phyloP scores from a whole-genome alignment of 495 filamentous ascomycete genomes.

The Astrocystis sublimbata region DNA sequence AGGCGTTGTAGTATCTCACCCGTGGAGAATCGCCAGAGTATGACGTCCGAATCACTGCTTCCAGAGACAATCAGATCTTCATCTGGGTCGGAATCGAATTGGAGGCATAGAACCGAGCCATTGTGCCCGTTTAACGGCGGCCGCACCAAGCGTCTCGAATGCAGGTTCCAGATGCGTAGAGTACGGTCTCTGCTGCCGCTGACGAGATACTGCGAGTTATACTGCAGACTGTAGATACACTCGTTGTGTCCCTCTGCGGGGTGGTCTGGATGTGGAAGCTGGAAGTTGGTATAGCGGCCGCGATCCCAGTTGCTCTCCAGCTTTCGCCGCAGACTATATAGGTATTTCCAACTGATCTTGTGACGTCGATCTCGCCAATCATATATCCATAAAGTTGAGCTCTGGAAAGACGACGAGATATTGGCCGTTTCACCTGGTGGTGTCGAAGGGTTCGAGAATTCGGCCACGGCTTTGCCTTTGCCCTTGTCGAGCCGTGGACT shows the following conservation, averaged over 20 bases:
- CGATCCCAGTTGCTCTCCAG: conserved; percentile 91
- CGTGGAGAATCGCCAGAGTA: conserved; percentile 92
- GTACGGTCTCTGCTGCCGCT: conserved; percentile 90
- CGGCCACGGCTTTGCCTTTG: conserved; percentile 32
- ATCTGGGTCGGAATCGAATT: conserved; percentile 89
- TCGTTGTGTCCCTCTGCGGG: conserved; percentile 83
- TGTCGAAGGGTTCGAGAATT: conserved; percentile 25
- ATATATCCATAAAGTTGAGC: conserved; percentile 45
- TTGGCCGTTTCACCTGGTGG: conserved; percentile 30
- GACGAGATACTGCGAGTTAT: conserved; percentile 79
- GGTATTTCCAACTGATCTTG: conserved; percentile 76
- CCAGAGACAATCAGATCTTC: conserved; percentile 93
- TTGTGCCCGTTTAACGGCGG: conserved; percentile 72
- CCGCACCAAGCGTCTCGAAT: conserved; percentile 72
- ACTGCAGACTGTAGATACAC: conserved; percentile 95
- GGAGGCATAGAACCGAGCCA: conserved; percentile 90
- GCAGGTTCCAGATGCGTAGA: conserved; percentile 86
- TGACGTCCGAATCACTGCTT: conserved; percentile 85
- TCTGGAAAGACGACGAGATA: conserved; percentile 26
- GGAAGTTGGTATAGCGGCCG: conserved; percentile 80
- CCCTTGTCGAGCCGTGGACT: conserved; percentile 31
- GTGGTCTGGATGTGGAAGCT: conserved; percentile 80
- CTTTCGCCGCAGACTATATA: conserved; percentile 83
- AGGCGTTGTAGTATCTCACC: conserved; percentile 76
- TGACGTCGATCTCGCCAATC: conserved; percentile 45